Conservation (phyloP, 192 early-diverging fungal genomes). For the Backusella morwellensis region DNA sequence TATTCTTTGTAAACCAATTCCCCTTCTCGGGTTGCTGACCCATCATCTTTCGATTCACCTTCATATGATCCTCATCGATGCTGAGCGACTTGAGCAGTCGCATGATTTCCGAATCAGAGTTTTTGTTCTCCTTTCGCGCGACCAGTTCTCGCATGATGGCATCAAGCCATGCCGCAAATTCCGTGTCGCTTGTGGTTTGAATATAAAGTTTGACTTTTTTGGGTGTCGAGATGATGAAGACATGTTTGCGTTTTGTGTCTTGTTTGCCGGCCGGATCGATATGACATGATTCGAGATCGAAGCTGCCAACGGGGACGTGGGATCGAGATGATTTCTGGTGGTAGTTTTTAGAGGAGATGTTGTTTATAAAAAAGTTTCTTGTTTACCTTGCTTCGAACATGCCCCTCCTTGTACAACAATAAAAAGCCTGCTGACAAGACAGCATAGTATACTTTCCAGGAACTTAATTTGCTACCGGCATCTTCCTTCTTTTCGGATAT, state of each 20-base stretch:
- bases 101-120: slow-evolving; percentile 22
- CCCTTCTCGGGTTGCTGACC: neutral
- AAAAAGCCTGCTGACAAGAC: slow-evolving; percentile 40
- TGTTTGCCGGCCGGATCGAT: slow-evolving; percentile 35
- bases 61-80: slow-evolving; percentile 25
- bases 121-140: slow-evolving; percentile 27
- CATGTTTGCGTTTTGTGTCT: slow-evolving; percentile 36
- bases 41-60: slow-evolving; percentile 30
- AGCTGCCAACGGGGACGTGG: slow-evolving; percentile 31
- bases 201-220: slow-evolving; percentile 30
- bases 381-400: slow-evolving; percentile 30
- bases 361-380: neutral
- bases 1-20: slow-evolving; percentile 13
- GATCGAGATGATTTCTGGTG: slow-evolving; percentile 30
- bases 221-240: slow-evolving; percentile 29
- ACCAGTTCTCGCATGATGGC: slow-evolving; percentile 39
- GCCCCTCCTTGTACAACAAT: slow-evolving; percentile 29
- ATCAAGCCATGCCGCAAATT: slow-evolving; percentile 35
- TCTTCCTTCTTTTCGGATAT: slow-evolving; percentile 27
- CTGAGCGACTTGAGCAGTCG: slow-evolving; percentile 16
- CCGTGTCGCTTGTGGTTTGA: slow-evolving; percentile 30
- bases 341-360: neutral
- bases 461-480: slow-evolving; percentile 24
- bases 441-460: slow-evolving; percentile 45
- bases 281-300: slow-evolving; percentile 35